Conservation (phyloP, 2,329 filamentous ascomycete genomes). For the Cadophora sp. region DNA sequence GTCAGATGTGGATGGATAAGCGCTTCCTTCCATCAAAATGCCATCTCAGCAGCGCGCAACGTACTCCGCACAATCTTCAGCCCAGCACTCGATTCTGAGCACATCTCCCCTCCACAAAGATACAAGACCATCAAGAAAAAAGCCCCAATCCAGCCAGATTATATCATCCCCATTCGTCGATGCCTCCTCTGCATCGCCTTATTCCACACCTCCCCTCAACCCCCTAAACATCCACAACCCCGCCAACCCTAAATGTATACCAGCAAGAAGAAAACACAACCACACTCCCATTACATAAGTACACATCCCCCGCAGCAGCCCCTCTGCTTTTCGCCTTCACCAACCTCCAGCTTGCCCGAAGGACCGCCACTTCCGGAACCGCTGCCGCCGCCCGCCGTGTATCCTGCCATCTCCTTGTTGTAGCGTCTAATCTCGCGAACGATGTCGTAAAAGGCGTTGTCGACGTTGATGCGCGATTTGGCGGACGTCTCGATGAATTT, state of each 20-base stretch:
- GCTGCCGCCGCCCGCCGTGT: slow-evolving; percentile 72
- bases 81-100: too few species aligned
- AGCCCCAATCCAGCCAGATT: slow-evolving; percentile 10
- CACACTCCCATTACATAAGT: slow-evolving; percentile 71
- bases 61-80: background rate
- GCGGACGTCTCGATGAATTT: slow-evolving; percentile 99
- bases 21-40: too few species aligned
- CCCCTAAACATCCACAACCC: background rate
- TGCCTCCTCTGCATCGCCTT: background rate
- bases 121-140: background rate
- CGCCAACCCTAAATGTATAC: background rate
- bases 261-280: background rate
- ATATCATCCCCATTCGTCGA: background rate
- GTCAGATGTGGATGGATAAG: too few species aligned
- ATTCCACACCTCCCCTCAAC: background rate
- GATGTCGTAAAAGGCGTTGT: slow-evolving; percentile 98
- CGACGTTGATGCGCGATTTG: slow-evolving; percentile 97
- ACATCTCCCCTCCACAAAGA: background rate
- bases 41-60: background rate
- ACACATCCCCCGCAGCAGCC: slow-evolving; percentile 88
- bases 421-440: slow-evolving; percentile 97
- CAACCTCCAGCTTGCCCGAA: slow-evolving; percentile 75
- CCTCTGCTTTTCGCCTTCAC: slow-evolving; percentile 65
- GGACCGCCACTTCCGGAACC: slow-evolving; percentile 65
- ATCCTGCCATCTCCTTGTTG: slow-evolving; percentile 96